These are phyloP conservation scores for Fusarium brevicatenulatum DNA, from an alignment of 2,329 filamentous ascomycete species.

Conservation along the genomic window DNA sequence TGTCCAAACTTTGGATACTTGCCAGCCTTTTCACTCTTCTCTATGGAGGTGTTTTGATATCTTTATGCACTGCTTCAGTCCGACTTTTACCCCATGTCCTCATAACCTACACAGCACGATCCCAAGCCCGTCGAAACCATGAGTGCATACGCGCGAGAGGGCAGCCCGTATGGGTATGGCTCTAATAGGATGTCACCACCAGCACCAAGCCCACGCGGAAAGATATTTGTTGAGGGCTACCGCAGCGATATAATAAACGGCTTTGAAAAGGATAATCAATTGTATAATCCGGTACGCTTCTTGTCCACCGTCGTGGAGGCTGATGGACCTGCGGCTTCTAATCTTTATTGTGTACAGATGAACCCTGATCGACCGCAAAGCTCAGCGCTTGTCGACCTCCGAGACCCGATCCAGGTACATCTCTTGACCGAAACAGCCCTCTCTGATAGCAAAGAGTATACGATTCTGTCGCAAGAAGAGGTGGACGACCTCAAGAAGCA, in stretches of 20 bases:
- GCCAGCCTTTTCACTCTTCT: conserved; percentile 27
- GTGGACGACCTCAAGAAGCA: conserved; percentile 93
- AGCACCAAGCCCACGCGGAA: conserved; percentile 55
- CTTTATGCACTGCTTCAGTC: conserved; percentile 12
- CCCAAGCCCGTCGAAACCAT: conserved; percentile 45
- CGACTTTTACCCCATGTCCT: conserved; percentile 33
- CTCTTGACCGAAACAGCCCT: conserved; percentile 93
- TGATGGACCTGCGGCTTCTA: conserved; percentile 4
- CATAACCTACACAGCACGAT: conserved; percentile 35
- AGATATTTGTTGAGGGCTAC: conserved; percentile 68
- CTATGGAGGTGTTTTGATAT: conserved; percentile 32
- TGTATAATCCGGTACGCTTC: conserved; percentile 67
- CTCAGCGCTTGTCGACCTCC: conserved; percentile 68
- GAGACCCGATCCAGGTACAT: conserved; percentile 85
- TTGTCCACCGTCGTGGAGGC: not conserved
- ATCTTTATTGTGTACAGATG: conserved; percentile 52
- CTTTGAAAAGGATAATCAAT: conserved; percentile 63
- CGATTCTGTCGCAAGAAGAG: conserved; percentile 90
- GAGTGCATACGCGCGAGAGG: conserved; percentile 53
- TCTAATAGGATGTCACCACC: conserved; percentile 46
- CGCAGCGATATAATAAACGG: conserved; percentile 63
- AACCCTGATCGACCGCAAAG: conserved; percentile 64
- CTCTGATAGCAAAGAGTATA: conserved; percentile 84
- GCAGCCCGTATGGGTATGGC: conserved; percentile 51
- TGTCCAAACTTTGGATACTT: conserved; percentile 9